These are phyloP conservation scores for Cucurbita ficifolia DNA, from an alignment of 306 rosid genomes.

Conservation along the genomic window DNA sequence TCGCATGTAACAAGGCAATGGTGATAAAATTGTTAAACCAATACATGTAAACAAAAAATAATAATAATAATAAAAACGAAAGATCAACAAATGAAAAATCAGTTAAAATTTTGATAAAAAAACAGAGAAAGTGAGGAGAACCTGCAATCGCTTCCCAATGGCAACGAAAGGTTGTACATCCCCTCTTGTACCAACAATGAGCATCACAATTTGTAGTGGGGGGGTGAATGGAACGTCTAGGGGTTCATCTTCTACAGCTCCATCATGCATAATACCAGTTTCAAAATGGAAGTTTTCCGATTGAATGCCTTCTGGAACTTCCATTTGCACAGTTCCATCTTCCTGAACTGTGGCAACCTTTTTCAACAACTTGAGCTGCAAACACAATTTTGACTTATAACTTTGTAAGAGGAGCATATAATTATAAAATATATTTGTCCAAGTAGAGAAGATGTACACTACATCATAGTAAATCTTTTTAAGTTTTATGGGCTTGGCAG, in stretches of 20 bases:
- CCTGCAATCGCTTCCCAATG: conserved; percentile 83
- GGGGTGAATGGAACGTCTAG: conserved; percentile 21
- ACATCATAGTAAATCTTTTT: no score
- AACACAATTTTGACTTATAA: neutral
- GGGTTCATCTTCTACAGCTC: conserved; percentile 12
- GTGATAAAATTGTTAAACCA: neutral
- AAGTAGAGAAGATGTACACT: neutral
- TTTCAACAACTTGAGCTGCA: conserved; percentile 50
- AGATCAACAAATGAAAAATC: neutral
- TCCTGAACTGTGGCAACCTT: conserved; percentile 31
- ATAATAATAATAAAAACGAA: neutral
- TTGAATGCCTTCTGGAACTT: conserved; percentile 41
- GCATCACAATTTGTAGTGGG: conserved; percentile 75
- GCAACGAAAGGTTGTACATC: conserved; percentile 95
- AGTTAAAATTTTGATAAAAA: neutral
- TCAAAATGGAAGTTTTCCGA: conserved; percentile 23
- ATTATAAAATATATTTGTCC: neutral
- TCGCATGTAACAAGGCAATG: neutral
- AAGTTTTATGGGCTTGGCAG: no score
- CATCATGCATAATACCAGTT: conserved; percentile 12
- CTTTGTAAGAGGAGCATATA: neutral
- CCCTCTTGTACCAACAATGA: conserved; percentile 88
- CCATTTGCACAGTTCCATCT: conserved; percentile 62
- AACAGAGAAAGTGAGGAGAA: conserved; percentile 14
- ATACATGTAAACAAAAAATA: neutral